phyloP scores from a whole-genome alignment of 768 basidiomycete species.

The Lyophyllum semitale region DNA sequence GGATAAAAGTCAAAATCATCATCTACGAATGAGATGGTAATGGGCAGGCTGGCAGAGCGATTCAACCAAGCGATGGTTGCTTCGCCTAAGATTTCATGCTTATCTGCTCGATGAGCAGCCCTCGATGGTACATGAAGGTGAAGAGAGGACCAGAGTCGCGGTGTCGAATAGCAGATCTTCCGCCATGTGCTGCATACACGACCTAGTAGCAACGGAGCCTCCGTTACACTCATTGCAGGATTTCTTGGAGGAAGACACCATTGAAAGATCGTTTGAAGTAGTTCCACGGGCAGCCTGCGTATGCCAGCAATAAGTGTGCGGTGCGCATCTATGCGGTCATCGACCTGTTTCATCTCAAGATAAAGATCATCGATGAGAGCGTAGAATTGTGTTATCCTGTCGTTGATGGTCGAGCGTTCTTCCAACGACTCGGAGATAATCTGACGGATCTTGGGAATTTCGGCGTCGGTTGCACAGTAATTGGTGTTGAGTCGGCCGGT shows the following conservation, averaged over 20 bases:
- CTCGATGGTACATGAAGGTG: not conserved
- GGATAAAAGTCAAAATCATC: not conserved
- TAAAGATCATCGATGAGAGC: not conserved
- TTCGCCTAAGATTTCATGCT: not conserved
- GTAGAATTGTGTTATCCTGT: not conserved
- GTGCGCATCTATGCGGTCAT: not conserved
- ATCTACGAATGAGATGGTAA: not conserved
- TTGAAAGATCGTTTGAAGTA: not conserved
- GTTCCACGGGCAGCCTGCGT: not conserved
- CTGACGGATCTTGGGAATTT: not conserved
- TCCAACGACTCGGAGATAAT: not conserved
- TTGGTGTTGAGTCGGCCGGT: not conserved
- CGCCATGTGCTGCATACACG: constrained; percentile 11
- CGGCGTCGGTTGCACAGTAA: not conserved
- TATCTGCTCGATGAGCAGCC: no score
- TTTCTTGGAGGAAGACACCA: constrained; percentile 4
- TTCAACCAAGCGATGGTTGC: not conserved
- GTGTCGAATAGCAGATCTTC: not conserved
- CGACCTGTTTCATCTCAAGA: not conserved
- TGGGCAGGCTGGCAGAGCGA: not conserved
- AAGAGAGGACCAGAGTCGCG: constrained; percentile 7
- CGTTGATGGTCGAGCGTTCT: not conserved
- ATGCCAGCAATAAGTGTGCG: not conserved
- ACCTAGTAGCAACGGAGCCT: constrained; percentile 9
- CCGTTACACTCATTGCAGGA: not conserved